Percentiles rank a stretch among this genome's conserved stretches.
Conservation (phyloP, 2,329 filamentous ascomycete genomes). For the Penicillium sp. region DNA sequence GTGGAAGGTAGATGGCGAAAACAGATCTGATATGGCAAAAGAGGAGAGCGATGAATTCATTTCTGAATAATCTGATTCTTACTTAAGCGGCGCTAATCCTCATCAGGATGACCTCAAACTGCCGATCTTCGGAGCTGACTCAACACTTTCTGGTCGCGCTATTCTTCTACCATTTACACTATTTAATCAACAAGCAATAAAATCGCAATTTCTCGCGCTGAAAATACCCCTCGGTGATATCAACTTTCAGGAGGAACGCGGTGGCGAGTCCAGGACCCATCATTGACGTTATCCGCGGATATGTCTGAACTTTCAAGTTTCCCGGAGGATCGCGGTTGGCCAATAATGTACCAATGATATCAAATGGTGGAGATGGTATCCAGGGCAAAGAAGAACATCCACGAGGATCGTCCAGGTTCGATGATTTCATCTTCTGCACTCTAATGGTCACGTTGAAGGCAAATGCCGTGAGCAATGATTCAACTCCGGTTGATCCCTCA, state of each 20-base stretch:
- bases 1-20: slow-evolving; percentile 13
- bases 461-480: too few relatives aligned
- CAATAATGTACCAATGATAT: slow-evolving; percentile 20
- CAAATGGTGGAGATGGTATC: slow-evolving; percentile 15
- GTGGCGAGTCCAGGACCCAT: slow-evolving; percentile 14
- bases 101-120: slow-evolving; percentile 16
- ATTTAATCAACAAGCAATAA: too few relatives aligned
- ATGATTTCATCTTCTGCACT: slow-evolving; percentile 4
- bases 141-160: slow-evolving; percentile 5
- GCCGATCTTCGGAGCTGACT: slow-evolving; percentile 24
- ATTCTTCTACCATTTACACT: background rate
- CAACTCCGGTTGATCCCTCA: background rate
- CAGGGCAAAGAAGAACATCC: slow-evolving; percentile 3
- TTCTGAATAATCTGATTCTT: slow-evolving; percentile 27
- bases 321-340: slow-evolving; percentile 10
- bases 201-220: too few relatives aligned
- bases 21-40: slow-evolving; percentile 20
- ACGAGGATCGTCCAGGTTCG: background rate
- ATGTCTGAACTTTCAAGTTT: slow-evolving; percentile 14
- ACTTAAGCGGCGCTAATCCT: slow-evolving; percentile 16
- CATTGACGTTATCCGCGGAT: slow-evolving; percentile 19
- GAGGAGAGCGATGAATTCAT: slow-evolving; percentile 23
- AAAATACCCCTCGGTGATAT: too few relatives aligned
- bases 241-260: slow-evolving; percentile 4
- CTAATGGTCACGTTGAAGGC: too few relatives aligned